These are phyloP conservation scores for Sporothrix curviconia DNA, from an alignment of 2,329 filamentous ascomycete genomes.

Conservation along the genomic window DNA sequence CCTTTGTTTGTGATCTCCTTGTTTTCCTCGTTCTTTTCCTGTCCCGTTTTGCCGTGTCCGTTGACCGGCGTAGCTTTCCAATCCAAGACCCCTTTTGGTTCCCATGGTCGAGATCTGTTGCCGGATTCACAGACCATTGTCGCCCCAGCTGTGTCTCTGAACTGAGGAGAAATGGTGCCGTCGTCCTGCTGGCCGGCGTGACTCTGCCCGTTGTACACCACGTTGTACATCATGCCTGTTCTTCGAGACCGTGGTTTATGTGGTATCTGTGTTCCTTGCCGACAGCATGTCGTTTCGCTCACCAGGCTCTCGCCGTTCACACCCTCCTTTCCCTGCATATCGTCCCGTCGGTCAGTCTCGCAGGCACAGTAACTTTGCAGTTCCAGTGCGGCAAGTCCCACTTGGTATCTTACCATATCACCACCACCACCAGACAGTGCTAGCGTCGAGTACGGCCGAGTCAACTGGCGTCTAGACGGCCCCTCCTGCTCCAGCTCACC, in stretches of 20 bases:
- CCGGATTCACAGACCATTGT: not conserved
- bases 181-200: too few species aligned
- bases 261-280: too few species aligned
- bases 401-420: not conserved
- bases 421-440: not conserved
- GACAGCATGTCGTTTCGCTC: too few species aligned
- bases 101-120: not conserved
- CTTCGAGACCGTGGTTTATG: too few species aligned
- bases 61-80: not conserved
- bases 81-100: not conserved
- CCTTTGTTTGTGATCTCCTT: not conserved
- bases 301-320: too few species aligned
- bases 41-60: not conserved
- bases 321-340: not conserved
- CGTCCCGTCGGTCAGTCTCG: not conserved
- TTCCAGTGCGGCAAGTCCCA: slow-evolving; percentile 1
- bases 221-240: too few species aligned
- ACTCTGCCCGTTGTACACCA: too few species aligned
- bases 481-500: too few species aligned
- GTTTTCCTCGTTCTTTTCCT: not conserved
- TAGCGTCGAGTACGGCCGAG: not conserved
- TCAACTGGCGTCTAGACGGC: too few species aligned
- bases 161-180: too few species aligned
- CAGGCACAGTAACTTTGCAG: not conserved
- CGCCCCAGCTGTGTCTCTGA: not conserved